A percentile compares a stretch with the other conserved stretches of the same genome.
Evolutionary conservation across 305 asterid genomes (phyloP).

Genomic region (Solanum aculeatissimum): DNA sequence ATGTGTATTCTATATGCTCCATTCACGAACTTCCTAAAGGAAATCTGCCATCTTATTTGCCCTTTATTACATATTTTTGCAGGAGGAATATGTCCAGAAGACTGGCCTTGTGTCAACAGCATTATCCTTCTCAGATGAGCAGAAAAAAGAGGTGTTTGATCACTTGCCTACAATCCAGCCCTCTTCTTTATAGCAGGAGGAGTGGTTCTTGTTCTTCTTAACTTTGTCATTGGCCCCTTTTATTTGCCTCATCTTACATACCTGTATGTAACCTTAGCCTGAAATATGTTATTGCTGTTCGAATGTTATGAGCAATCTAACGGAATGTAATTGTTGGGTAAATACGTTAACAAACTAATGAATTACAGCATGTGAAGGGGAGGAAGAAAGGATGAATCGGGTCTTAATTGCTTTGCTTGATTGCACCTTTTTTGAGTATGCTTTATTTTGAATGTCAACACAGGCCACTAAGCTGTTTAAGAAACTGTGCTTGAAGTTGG

Average conservation of each 20-base stretch:
- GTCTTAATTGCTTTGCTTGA: background rate
- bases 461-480: slow-evolving; percentile 76
- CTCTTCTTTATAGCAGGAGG: background rate
- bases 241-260: background rate
- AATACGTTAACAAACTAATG: background rate
- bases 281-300: background rate
- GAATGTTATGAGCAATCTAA: background rate
- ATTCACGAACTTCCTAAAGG: background rate
- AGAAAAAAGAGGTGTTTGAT: slow-evolving; percentile 74
- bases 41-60: background rate
- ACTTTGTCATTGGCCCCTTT: background rate
- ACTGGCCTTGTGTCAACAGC: slow-evolving; percentile 76
- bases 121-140: slow-evolving; percentile 70
- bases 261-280: background rate
- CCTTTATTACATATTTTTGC: slow-evolving; percentile 10
- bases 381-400: background rate
- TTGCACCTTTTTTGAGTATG: background rate
- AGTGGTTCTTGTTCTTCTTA: background rate
- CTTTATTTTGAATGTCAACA: background rate
- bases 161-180: background rate
- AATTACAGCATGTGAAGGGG: background rate
- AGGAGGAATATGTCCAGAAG: slow-evolving; percentile 93
- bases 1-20: background rate
- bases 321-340: background rate
- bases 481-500: slow-evolving; percentile 80